Evolutionary conservation across 2,329 filamentous ascomycete genomes (phyloP).

Genomic region (Chrysoporthe deuterocubensis): DNA sequence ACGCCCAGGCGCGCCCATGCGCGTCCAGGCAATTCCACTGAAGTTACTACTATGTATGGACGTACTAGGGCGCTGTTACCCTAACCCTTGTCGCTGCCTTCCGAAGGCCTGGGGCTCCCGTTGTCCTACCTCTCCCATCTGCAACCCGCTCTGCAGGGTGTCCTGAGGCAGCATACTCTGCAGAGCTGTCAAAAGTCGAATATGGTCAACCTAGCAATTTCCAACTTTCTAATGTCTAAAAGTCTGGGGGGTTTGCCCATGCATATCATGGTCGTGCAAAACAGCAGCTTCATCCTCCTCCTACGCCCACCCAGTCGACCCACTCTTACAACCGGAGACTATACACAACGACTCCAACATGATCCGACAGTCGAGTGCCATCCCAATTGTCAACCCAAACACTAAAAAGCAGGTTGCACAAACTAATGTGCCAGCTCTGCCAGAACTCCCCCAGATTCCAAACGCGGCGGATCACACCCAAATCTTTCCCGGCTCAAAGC

Average conservation of each 20-base stretch:
- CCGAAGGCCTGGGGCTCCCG: neutral
- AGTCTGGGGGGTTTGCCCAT: neutral
- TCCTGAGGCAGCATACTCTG: neutral
- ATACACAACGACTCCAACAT: neutral
- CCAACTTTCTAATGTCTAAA: neutral
- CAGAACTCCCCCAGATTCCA: neutral
- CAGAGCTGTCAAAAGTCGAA: neutral
- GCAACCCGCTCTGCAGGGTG: neutral
- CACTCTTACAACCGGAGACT: neutral
- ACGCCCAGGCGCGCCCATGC: neutral
- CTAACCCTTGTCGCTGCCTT: neutral
- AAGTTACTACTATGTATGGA: neutral
- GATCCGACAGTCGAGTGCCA: constrained; percentile 12
- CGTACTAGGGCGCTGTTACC: neutral
- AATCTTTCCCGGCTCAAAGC: neutral
- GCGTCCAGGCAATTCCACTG: no score
- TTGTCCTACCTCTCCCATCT: neutral
- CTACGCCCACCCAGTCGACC: neutral
- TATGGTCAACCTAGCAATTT: neutral
- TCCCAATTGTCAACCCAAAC: constrained; percentile 12
- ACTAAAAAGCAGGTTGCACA: neutral
- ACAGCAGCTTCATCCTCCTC: neutral
- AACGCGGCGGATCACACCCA: neutral
- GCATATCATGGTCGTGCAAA: neutral
- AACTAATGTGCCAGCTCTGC: constrained; percentile 3